Base-by-base conservation (phyloP, 805 yeast species). In the Ogataea pignaliae region DNA sequence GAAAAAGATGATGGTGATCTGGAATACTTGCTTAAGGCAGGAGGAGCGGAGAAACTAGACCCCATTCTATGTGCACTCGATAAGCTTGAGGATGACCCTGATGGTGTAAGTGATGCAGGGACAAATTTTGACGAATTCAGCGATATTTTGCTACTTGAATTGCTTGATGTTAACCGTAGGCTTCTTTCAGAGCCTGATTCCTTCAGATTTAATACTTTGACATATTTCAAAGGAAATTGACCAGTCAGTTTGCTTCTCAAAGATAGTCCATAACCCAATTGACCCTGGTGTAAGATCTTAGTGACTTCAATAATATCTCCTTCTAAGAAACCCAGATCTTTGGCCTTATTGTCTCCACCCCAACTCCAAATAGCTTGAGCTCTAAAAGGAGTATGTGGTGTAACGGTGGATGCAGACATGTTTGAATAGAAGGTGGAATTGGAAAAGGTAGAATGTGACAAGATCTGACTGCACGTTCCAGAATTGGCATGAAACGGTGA, bases 181-280 rank as follows among this genome's bases (percentile, higher is more conserved):
- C 57, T 58, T 29, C 44, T 42, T 33, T 55, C 49, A 5, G 63
- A 58, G 1, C 47, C 41, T 6, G 54, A 48, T 12, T 47, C 50
- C 7, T 43, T 46, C 10, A 55, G 35, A 53, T 73, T 75, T 39
- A 82, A 54, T 15, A 80, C 57, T 46, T 78, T 81, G 6, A 89
- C 97, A 59, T 83, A 90, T 56, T 90, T 91, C 34, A 83, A 75
- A 1, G 99, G 98, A 57, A 93, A 93, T 38, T 79, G 72, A 0
- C 99, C 99, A 33, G 80, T 78, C 53, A 87, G 79, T 48, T 81
- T 86, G 65, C 88, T 89, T 58, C 98, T 73, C 51, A 81, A 68
- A 44, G 91, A 73, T 48, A 75, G 71, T 2, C 99, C 99, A 55
- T 80, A 86, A 85, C 91, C 89, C 95, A 96, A 88, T 56, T 82